These are phyloP conservation scores for Eucalyptus sp. DNA, from an alignment of 345 rosid genomes.

Conservation along the genomic window DNA sequence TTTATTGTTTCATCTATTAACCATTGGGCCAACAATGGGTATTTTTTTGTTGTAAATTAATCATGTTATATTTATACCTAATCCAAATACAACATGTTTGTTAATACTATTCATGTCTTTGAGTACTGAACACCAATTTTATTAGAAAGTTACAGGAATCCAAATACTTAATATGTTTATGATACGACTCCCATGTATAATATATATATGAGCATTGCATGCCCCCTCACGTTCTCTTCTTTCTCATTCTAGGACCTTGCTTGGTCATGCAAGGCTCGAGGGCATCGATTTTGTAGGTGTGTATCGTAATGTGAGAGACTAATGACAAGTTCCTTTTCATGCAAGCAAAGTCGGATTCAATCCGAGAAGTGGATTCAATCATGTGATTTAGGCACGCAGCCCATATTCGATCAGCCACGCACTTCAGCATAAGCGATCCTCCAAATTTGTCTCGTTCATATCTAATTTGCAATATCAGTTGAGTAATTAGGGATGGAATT, in stretches of 20 bases:
- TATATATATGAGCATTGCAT: neutral
- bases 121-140: neutral
- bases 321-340: neutral
- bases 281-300: neutral
- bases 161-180: neutral
- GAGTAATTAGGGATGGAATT: neutral
- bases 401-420: rapidly evolving
- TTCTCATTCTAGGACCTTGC: neutral
- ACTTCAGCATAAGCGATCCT: neutral
- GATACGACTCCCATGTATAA: neutral
- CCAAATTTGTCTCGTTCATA: neutral
- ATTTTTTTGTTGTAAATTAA: neutral
- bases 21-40: neutral
- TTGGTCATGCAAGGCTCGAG: neutral
- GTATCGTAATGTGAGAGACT: neutral
- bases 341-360: neutral
- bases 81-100: neutral
- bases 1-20: neutral
- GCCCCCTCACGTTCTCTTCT: neutral
- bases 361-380: neutral
- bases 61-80: neutral
- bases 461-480: neutral
- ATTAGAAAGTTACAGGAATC: neutral
- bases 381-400: neutral
- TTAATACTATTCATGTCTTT: neutral